Conservation (phyloP, 2,329 filamentous ascomycete species). For the Aspergillus clavatus region DNA sequence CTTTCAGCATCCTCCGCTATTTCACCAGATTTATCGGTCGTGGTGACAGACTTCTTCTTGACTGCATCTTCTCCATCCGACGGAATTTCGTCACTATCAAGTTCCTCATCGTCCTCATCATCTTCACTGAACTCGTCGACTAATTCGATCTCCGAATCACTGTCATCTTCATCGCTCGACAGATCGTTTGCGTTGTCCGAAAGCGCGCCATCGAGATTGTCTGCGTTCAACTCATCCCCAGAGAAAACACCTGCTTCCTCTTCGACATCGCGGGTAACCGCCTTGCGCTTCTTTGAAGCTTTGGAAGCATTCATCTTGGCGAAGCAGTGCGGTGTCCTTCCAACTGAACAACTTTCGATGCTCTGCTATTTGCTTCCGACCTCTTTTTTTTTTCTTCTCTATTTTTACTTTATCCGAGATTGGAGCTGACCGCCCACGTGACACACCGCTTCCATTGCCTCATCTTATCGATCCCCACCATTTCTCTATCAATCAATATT, state of each 20-base stretch:
- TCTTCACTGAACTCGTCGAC: slow-evolving; percentile 50
- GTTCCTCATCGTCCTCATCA: slow-evolving; percentile 46
- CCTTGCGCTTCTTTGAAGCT: slow-evolving; percentile 60
- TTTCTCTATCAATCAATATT: slow-evolving; percentile 9
- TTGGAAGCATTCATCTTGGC: slow-evolving; percentile 34
- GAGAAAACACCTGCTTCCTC: slow-evolving; percentile 49
- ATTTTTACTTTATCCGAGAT: slow-evolving; percentile 10
- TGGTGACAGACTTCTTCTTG: slow-evolving; percentile 31
- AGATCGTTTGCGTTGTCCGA: slow-evolving; percentile 40
- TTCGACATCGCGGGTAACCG: slow-evolving; percentile 51
- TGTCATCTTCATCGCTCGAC: slow-evolving; percentile 35
- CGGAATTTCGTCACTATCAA: slow-evolving; percentile 50
- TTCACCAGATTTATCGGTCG: slow-evolving; percentile 12
- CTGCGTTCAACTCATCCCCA: slow-evolving; percentile 55
- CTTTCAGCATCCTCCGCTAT: slow-evolving; percentile 10
- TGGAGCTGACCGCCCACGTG: slow-evolving; percentile 35
- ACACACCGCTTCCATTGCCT: slow-evolving; percentile 24
- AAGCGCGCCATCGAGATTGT: slow-evolving; percentile 40
- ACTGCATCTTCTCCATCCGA: slow-evolving; percentile 42
- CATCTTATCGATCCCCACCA: slow-evolving; percentile 20
- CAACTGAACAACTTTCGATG: slow-evolving; percentile 2
- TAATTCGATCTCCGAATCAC: slow-evolving; percentile 50
- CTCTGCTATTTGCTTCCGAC: slow-evolving; percentile 11
- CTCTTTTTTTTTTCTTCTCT: slow-evolving; percentile 25
- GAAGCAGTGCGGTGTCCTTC: slow-evolving; percentile 1